phyloP scores from a whole-genome alignment of 2,329 filamentous ascomycete genomes.

The Penicillium corylophilum region DNA sequence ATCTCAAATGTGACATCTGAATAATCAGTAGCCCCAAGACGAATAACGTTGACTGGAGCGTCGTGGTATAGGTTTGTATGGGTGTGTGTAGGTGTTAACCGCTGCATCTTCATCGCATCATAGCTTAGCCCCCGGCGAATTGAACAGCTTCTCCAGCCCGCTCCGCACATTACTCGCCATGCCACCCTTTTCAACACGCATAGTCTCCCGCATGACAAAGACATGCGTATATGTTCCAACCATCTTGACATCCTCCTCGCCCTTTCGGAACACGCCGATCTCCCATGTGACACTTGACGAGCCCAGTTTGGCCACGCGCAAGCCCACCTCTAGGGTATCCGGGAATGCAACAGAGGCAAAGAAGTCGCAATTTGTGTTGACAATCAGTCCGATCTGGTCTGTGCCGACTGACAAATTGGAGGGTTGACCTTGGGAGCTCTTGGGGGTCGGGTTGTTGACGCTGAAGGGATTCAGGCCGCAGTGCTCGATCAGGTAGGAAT shows the following conservation, averaged over 20 bases:
- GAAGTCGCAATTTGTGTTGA: conserved; percentile 82
- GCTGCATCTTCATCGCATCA: conserved; percentile 10
- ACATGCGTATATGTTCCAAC: conserved; percentile 87
- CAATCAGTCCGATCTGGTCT: conserved; percentile 76
- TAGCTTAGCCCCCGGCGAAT: conserved; percentile 32
- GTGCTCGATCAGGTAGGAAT: conserved; percentile 78
- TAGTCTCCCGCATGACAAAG: conserved; percentile 74
- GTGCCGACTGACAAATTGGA: conserved; percentile 30
- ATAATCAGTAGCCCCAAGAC: too few relatives aligned
- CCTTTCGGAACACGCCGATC: conserved; percentile 78
- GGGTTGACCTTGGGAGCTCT: conserved; percentile 6
- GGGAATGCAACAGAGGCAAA: conserved; percentile 81
- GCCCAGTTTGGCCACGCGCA: conserved; percentile 81
- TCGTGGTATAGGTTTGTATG: too few relatives aligned
- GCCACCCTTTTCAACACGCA: conserved; percentile 64
- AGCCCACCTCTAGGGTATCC: conserved; percentile 73
- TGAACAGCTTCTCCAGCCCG: conserved; percentile 59
- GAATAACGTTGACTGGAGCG: too few relatives aligned
- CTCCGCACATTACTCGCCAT: conserved; percentile 43
- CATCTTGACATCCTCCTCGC: conserved; percentile 70
- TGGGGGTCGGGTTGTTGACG: conserved; percentile 39
- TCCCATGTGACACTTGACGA: conserved; percentile 88
- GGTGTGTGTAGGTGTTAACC: not conserved
- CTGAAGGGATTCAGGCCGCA: conserved; percentile 71
- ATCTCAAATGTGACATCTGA: not conserved